phyloP scores from a whole-genome alignment of 495 filamentous ascomycete genomes.

The Penicillium cinerascens region DNA sequence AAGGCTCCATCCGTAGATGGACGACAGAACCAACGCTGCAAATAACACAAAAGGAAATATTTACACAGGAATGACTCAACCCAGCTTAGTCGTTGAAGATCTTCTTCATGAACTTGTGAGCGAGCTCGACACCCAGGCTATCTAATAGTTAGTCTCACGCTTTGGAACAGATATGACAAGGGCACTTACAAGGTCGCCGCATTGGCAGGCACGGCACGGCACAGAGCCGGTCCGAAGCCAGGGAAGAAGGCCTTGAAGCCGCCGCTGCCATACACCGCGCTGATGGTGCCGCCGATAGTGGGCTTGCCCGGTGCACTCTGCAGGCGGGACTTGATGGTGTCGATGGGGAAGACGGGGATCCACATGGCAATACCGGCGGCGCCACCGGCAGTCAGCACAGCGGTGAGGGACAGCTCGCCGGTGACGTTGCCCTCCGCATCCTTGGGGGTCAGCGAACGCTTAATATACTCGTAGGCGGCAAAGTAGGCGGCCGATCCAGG shows the following conservation, averaged over 20 bases:
- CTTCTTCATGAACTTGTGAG: conserved; percentile 78
- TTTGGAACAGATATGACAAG: background rate
- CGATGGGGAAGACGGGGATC: conserved; percentile 96
- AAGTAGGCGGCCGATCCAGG: conserved; percentile 95
- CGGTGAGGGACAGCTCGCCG: conserved; percentile 68
- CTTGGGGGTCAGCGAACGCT: conserved; percentile 79
- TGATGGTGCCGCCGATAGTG: conserved; percentile 75
- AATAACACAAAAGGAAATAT: conserved; percentile 12
- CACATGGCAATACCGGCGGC: conserved; percentile 97
- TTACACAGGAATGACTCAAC: conserved; percentile 8
- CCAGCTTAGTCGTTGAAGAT: conserved; percentile 46
- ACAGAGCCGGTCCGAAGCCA: conserved; percentile 88
- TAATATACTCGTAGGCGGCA: conserved; percentile 93
- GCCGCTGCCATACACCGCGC: conserved; percentile 71
- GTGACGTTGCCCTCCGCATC: conserved; percentile 71
- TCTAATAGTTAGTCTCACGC: conserved; percentile 24
- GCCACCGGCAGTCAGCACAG: conserved; percentile 83
- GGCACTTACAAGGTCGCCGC: conserved; percentile 61
- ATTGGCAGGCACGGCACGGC: conserved; percentile 91
- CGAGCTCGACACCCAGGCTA: conserved; percentile 71
- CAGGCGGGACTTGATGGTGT: conserved; percentile 91
- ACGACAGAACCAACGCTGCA: conserved; percentile 10
- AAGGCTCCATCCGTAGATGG: conserved; percentile 3
- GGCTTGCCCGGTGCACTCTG: conserved; percentile 89
- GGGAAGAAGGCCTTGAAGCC: conserved; percentile 96